A percentile compares a stretch with the other conserved stretches of the same genome.
phyloP scores from a whole-genome alignment of 2,329 filamentous ascomycete species.

The Pseudogymnoascus sp. region DNA sequence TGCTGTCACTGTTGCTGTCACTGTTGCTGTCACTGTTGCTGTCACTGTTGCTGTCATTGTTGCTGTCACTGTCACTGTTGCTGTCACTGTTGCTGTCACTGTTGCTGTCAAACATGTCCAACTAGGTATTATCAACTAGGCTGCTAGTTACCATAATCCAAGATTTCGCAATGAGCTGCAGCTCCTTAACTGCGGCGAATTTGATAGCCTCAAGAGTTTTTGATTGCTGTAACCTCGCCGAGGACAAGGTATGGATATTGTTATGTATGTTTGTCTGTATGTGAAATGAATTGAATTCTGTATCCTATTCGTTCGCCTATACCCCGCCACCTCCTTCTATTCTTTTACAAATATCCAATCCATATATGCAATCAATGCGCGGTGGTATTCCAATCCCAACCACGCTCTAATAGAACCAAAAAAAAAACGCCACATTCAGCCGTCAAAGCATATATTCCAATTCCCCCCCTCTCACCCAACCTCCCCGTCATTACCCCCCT shows the following conservation, averaged over 20 bases:
- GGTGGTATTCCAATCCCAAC: neutral
- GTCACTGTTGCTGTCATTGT: neutral
- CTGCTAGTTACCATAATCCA: too few species aligned
- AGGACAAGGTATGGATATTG: too few species aligned
- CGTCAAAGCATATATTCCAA: neutral
- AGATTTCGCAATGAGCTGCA: too few species aligned
- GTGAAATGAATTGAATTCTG: neutral
- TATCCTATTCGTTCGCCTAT: neutral
- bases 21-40: neutral
- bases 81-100: too few species aligned
- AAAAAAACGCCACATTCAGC: neutral
- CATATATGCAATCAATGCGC: neutral
- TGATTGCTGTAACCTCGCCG: too few species aligned
- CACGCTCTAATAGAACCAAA: neutral
- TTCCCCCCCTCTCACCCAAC: neutral
- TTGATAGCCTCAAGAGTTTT: too few species aligned
- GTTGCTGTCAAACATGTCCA: too few species aligned
- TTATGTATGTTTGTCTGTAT: too few species aligned
- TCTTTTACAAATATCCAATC: neutral
- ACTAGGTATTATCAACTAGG: too few species aligned
- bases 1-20: neutral
- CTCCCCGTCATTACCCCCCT: neutral
- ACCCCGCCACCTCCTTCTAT: neutral
- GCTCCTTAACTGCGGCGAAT: too few species aligned
- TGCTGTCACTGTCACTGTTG: too few species aligned